Evolutionary conservation across 2,329 filamentous ascomycete genomes (phyloP), one percentile per base, ranked within the genome.

Genomic region (Leptodontidium sp.): DNA sequence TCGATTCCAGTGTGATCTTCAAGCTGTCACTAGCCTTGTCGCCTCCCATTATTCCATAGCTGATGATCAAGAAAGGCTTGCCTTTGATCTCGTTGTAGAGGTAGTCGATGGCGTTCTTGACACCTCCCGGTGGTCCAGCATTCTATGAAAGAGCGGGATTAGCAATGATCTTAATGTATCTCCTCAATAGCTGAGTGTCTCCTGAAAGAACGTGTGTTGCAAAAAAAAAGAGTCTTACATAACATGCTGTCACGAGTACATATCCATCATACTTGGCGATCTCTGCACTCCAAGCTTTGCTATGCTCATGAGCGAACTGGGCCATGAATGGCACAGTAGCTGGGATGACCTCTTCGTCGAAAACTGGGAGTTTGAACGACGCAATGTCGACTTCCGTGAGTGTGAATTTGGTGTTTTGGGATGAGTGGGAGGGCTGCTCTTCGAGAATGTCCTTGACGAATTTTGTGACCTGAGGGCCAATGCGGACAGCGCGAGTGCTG

Each of bases 71-170:
- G 21, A 81, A 82, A 0, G 86, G 84, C 76, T 89, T 89, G 9
- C 83, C 85, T 38, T 77, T 82, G 85, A 86, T 89, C 75, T 89
- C 87, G 73, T 88, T 79, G 72, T 82, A 84, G 0, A 90, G 81
- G 73, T 87, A 90, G 75, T 90, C 88, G 66, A 90, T 82, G 6
- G 88, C 87, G 74, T 89, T 90, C 80, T 90, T 90, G 62, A 86
- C 78, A 9, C 80, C 82, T 0, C 83, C 86, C 0, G 87, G 80
- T 6, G 88, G 78, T 32, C 85, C 83, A 75, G 79, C 84, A 79
- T 90, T 89, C 74, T 89, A 32, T 12, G 11, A 26, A 11, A 17
- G 8, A 57, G 15, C 15, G 29, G 35, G 6, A 38, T 57, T 26
- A 57, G 53, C 29, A 53, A 6, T 47, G 15, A 6, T 47, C 38